Evolutionary conservation across 345 rosid genomes (phyloP), one percentile per base, ranked within the genome.

Genomic region (Aquilaria malaccensis): DNA sequence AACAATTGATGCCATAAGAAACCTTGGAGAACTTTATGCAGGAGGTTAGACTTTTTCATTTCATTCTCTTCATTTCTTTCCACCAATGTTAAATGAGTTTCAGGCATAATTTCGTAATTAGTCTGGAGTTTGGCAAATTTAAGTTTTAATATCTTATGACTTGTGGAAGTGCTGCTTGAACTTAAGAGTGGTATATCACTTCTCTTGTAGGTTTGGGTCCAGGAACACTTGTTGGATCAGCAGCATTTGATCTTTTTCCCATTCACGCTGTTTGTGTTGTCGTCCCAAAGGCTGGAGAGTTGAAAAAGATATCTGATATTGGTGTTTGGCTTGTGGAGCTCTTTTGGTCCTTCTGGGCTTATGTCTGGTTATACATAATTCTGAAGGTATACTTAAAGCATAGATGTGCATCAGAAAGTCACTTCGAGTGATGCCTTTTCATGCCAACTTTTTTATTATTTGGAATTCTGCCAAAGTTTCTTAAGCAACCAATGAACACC

Each of bases 281-380:
- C 47, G 91, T 87, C 76, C 98, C 98, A 10, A 89, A 93, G 68
- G 94, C 94, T 60, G 98, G 97, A 70, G 97, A 89, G 74, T 54
- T 87, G 75, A 93, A 93, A 65, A 93, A 93, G 76, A 93, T 93
- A 72, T 80, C 97, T n/a, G 98, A 93, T 65, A 54, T 89, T 10
- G 97, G 98, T 14, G 96, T 93, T 64, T 93, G 98, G 98, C 72
- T 87, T 13, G 95, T 89, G 65, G 97, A 89, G 83, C 88, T 93
- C 33, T 81, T 89, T 64, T 93, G 98, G 98, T 93, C 98, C 59
- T 87, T 93, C 64, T 93, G 97, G 97, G 97, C 98, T 63, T 93
- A 93, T 73, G 67, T 85, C 57, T 89, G 98, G 98, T 79, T 93
- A 13, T 93, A 89, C 81, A 93, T 93, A 60, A 93, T 93, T 72